Conservation (phyloP, 805 yeast species). For the Metschnikowia aberdeeniae region DNA sequence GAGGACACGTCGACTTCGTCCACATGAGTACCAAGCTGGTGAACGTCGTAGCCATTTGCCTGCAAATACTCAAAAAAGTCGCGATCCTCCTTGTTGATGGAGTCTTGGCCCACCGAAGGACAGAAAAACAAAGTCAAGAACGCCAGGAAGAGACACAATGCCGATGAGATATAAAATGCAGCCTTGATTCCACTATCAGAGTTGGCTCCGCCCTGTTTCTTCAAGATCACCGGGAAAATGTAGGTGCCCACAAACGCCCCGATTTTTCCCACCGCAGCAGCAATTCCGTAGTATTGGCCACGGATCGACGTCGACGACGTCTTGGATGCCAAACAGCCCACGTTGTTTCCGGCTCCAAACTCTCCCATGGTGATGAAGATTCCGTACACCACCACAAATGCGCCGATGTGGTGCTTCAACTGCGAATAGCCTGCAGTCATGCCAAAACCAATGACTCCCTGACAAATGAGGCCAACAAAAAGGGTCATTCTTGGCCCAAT, state of each 20-base stretch:
- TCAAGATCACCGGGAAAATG: conserved; percentile 77
- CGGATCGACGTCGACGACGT: conserved; percentile 83
- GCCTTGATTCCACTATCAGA: conserved; percentile 58
- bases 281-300: conserved; percentile 87
- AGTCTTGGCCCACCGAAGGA: conserved; percentile 81
- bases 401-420: conserved; percentile 62
- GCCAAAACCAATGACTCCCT: conserved; percentile 75
- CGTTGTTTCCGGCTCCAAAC: conserved; percentile 91
- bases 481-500: conserved; percentile 87
- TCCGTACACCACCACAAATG: conserved; percentile 83
- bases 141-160: conserved; percentile 72
- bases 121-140: conserved; percentile 62
- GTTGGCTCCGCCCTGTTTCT: conserved; percentile 47
- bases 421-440: conserved; percentile 69
- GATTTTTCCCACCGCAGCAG: conserved; percentile 87
- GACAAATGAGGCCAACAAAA: conserved; percentile 61
- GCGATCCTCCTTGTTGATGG: conserved; percentile 73
- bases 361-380: conserved; percentile 85
- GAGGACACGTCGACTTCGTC: conserved; percentile 13
- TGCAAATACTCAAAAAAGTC: conserved; percentile 64
- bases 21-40: conserved; percentile 47
- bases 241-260: conserved; percentile 93
- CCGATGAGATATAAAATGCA: conserved; percentile 79
- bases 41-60: conserved; percentile 65
- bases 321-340: conserved; percentile 83